Evolutionary conservation across 208 protist species (phyloP).

Genomic region (Baffinella frigidus): DNA sequence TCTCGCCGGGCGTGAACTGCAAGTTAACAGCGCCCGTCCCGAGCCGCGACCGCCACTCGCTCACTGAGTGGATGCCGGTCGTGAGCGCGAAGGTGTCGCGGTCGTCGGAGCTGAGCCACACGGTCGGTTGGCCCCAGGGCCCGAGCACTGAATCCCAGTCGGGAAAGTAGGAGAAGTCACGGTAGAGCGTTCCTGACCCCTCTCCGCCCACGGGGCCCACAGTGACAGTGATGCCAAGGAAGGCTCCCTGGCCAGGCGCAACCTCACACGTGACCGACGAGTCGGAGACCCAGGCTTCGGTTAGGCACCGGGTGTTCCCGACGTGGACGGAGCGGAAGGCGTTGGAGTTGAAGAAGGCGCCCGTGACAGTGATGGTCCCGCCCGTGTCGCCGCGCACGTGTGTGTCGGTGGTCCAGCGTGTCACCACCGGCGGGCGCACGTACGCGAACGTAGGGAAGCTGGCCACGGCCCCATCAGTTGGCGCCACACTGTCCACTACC

Average conservation of each 20-base stretch:
- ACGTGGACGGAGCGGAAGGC: not conserved
- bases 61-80: not conserved
- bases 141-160: conserved; percentile 36
- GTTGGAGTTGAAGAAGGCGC: not conserved
- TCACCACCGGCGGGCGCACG: not conserved
- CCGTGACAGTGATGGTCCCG: conserved; percentile 14
- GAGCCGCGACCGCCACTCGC: not conserved
- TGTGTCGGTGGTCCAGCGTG: not conserved
- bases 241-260: not conserved
- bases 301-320: not conserved
- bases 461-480: not conserved
- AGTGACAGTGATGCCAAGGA: not conserved
- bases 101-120: conserved; percentile 46
- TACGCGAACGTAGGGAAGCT: not conserved
- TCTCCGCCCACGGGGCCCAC: no score
- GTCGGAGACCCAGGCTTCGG: not conserved
- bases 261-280: not conserved
- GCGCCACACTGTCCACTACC: not conserved
- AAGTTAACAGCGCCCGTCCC: not conserved
- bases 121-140: not conserved
- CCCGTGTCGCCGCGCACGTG: not conserved
- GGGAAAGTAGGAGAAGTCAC: conserved; percentile 37
- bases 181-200: not conserved
- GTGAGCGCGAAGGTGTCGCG: not conserved
- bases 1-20: not conserved